phyloP scores from a whole-genome alignment of 164 flowering plant genomes.

The Hamamelis virginiana region DNA sequence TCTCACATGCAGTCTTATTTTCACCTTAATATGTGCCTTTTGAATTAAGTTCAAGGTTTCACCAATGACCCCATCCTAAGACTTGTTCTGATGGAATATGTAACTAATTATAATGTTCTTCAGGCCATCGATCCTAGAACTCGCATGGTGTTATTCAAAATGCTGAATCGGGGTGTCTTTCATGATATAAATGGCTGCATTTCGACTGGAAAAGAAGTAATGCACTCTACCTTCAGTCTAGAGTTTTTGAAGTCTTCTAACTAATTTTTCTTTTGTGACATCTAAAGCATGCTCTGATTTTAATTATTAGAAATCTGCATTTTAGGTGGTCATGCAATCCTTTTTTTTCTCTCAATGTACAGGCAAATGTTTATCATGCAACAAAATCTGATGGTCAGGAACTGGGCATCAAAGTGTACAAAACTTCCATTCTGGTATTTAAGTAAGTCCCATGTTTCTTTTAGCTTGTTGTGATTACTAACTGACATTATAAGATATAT shows the following conservation, averaged over 20 bases:
- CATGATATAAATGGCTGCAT: conserved; percentile 96
- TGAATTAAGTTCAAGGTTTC: not conserved
- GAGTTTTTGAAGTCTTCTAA: conserved; percentile 7
- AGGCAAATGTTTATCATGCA: conserved; percentile 99
- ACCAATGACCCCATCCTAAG: not conserved
- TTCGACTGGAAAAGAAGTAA: conserved; percentile 99
- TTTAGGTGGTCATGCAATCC: not conserved
- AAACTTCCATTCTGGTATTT: conserved; percentile 92
- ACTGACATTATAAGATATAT: too few relatives aligned
- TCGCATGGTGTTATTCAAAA: conserved; percentile 87
- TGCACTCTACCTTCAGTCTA: too few relatives aligned
- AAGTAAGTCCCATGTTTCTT: conserved; percentile 56
- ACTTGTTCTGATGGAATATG: not conserved
- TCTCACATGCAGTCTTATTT: too few relatives aligned
- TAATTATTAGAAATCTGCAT: not conserved
- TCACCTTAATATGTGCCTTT: too few relatives aligned
- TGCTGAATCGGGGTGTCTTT: conserved; percentile 88
- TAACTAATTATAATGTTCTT: conserved; percentile 4
- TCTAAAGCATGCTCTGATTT: not conserved
- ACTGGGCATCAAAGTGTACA: conserved; percentile 90
- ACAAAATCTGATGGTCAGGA: conserved; percentile 85
- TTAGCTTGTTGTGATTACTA: not conserved
- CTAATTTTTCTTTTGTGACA: not conserved
- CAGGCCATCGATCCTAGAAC: conserved; percentile 99
- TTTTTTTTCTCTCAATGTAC: conserved; percentile 14